Conservation (phyloP, 164 flowering plant species). For the Magnolia kwangsiensis region DNA sequence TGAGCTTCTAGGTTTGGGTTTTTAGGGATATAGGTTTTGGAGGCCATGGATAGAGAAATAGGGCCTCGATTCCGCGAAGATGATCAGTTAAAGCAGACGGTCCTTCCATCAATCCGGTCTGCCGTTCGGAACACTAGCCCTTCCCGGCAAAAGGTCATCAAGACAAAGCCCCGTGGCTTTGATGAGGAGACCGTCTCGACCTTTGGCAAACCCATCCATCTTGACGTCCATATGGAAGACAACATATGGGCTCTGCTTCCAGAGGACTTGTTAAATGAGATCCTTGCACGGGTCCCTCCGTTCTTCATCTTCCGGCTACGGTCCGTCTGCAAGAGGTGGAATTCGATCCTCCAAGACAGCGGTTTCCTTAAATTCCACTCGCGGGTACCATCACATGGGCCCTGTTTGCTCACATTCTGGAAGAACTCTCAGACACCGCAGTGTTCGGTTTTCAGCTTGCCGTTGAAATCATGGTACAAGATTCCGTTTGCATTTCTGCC, state of each 20-base stretch:
- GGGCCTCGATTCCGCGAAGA: constrained; percentile 29
- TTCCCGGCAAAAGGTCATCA: constrained; percentile 69
- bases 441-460: constrained; percentile 87
- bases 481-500: constrained; percentile 81
- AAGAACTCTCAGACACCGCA: constrained; percentile 68
- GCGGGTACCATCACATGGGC: constrained; percentile 83
- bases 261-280: constrained; percentile 83
- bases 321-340: constrained; percentile 88
- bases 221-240: constrained; percentile 88
- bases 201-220: constrained; percentile 52
- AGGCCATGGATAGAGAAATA: constrained; percentile 31
- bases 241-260: constrained; percentile 93
- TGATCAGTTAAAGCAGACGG: constrained; percentile 20
- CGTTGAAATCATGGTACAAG: constrained; percentile 78
- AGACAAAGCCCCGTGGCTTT: constrained; percentile 88
- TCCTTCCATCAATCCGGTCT: constrained; percentile 44
- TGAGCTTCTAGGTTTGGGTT: constrained; percentile 3
- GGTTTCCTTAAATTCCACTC: constrained; percentile 82
- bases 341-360: constrained; percentile 71
- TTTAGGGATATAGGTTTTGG: neutral
- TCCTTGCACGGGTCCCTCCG: constrained; percentile 86
- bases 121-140: constrained; percentile 88
- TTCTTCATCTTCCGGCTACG: constrained; percentile 84
- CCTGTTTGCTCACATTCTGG: constrained; percentile 85
- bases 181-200: constrained; percentile 79